Base-by-base conservation (phyloP, 1,284 basidiomycete genomes). In the Trametes hirsuta region DNA sequence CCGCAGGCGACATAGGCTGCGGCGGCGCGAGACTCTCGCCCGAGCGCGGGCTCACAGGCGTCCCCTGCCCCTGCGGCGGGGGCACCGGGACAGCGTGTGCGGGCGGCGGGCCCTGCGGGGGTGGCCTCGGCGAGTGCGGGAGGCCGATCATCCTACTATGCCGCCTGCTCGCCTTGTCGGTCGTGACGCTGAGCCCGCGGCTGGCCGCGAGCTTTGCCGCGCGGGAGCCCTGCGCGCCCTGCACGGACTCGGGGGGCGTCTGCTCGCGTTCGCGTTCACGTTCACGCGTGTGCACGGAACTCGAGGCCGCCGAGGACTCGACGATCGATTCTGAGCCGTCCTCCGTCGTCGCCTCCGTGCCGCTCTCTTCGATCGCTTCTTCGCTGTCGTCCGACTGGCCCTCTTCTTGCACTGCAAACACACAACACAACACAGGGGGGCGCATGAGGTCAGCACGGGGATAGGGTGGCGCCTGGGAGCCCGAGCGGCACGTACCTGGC, bases 321-420 rank as follows among this genome's bases (percentile, higher is more conserved):
- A 83, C 81, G 42, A 78, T 69, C 45, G 64, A 65, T 46, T 81
- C 81, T 22, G 72, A 76, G 55, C 87, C 86, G 49, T 80, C 82
- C 63, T 89, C 88, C 41, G 84, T 83, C 18, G 85, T 85, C 24
- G 66, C 69, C 65, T 91, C 90, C 41, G 84, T 83, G 22, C 84
- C 86, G 68, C 87, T 91, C 63, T 89, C 88, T 53, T 90, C 88
- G 52, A 85, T 82, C 12, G 84, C 69, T 3, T 85, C 85, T 55
- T 91, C 91, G 25, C 80, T 85, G 46, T 91, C 90, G 57, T 84
- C 84, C 11, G 87, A 91, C 56, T 81, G 83, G 3, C 74, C 77
- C 64, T 90, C 90, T 60, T 89, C 87, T 55, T 62, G 61, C 42
- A 59, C 64, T 65, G 49, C 35, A 37, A 15, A 24, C 14, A 34